These are phyloP conservation scores for Moelleriella libera DNA, from an alignment of 2,329 filamentous ascomycete species.

Conservation along the genomic window DNA sequence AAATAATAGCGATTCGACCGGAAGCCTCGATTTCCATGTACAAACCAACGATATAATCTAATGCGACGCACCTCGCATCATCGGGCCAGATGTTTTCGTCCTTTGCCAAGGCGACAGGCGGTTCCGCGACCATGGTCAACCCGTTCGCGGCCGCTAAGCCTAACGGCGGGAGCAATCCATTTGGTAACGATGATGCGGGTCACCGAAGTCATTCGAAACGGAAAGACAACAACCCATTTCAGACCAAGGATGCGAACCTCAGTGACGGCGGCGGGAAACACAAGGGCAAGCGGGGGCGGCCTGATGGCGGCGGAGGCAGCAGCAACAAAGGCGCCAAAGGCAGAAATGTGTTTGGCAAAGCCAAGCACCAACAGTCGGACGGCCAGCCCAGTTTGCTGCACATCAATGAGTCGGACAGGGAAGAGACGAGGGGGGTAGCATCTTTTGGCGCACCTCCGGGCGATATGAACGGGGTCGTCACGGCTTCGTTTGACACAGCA, in stretches of 20 bases:
- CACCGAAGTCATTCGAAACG: conserved; percentile 14
- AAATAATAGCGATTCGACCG: no score
- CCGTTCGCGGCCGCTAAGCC: conserved; percentile 15
- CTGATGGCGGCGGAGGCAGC: conserved; percentile 7
- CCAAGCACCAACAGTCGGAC: conserved; percentile 1
- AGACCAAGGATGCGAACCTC: conserved; percentile 11
- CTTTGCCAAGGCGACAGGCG: conserved; percentile 20
- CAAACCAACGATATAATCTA: conserved; percentile 17
- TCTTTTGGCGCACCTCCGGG: conserved; percentile 10
- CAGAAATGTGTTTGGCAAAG: conserved; percentile 3
- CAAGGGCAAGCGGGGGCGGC: conserved; percentile 9
- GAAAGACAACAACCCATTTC: conserved; percentile 13
- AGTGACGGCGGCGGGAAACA: conserved; percentile 11
- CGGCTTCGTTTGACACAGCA: conserved; percentile 10
- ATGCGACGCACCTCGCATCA: conserved; percentile 26
- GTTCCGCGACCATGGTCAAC: conserved; percentile 18
- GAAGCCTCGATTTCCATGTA: conserved; percentile 11
- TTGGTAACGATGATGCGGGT: conserved; percentile 16
- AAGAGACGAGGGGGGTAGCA: conserved; percentile 11
- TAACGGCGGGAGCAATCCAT: conserved; percentile 8
- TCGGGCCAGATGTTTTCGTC: conserved; percentile 24
- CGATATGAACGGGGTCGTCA: conserved; percentile 2
- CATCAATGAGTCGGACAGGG: conserved; percentile 1
- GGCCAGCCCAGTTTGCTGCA: conserved; percentile 3
- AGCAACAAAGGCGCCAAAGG: conserved; percentile 2